Base-by-base conservation (phyloP, 306 rosid genomes). In the Fragaria vesca region DNA sequence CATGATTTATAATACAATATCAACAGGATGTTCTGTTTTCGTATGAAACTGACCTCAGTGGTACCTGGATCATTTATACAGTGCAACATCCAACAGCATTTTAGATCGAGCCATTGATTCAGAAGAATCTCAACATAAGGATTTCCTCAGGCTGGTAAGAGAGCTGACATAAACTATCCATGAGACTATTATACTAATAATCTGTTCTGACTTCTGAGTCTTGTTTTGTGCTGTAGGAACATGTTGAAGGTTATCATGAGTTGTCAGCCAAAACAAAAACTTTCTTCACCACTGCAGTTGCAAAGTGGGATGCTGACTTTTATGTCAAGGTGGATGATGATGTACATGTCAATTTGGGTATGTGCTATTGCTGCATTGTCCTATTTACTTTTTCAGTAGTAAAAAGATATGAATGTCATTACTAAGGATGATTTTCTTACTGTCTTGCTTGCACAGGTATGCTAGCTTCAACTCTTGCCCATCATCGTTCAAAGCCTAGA, bases 51-150 rank as follows among this genome's bases (percentile, higher is more conserved):
- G 79, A 88, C 46, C 76, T 81, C 71, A 72, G 63, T 58, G 66
- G n/a, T 88, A 7, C 80, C 84, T 72, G 60, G 68, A 40, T 80
- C 76, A 61, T 84, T 66, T 38, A 48, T 47, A 48, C 91, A 95
- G 99, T 83, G 99, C 99, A 71, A 93, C 99, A 82, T 93, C 99
- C 87, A 93, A 91, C 84, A 95, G 99, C 86, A 95, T 95, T 80
- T 87, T 95, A 76, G 99, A 95, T 84, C 91, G 97, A 75, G 99
- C 99, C 69, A 95, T 95, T 82, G 99, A 95, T 83, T 91, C 96
- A 46, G 99, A 95, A 87, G 97, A 95, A 62, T 80, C 90, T 11
- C 93, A 85, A 77, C 99, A 95, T 73, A 85, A 90, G 26, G 93
- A 89, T 84, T 89, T 89, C 80, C 89, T 86, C 55, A 83, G 88